Base-by-base conservation (phyloP, 768 basidiomycete genomes). In the Goffeauzyma gilvescens region DNA sequence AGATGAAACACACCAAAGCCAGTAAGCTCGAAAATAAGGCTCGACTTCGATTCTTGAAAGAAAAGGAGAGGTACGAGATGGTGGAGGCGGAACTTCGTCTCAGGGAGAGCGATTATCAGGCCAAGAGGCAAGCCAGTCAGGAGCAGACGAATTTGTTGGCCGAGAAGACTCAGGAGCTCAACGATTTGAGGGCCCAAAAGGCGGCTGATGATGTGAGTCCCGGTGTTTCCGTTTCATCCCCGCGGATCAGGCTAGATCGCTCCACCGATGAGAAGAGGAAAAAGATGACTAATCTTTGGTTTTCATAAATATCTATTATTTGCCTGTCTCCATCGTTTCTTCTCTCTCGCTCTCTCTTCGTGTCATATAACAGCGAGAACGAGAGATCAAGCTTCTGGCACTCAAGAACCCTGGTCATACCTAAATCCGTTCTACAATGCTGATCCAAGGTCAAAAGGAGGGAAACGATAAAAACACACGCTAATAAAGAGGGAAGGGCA, bases 121-220 rank as follows among this genome's bases (percentile, higher is more conserved):
- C 72, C 26, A 71, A 71, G 46, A 75, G 72, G 32, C 67, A 69
- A 20, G 73, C 71, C 6, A 75, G 76, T 2, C 67, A 58, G 40
- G 71, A 75, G 39, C 69, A 72, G 18, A 79, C 78, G 1, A 68
- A 72, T 38, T 71, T 70, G 51, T 65, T 83, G 41, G 70, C 75
- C 38, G 75, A 75, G 42, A 83, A 82, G 67, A 71, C 71, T n/a
- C 69, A 72, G 41, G 79, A 83, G 53, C 70, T 85, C 2, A 79
- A 83, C 50, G 69, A 70, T 48, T 58, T 83, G 39, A 66, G 79
- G 23, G 66, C 68, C 15, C 69, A 75, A 52, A 76, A 78, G 55
- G 72, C 72, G 26, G 75, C 74, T 6, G 81, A 83, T 50, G 81
- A 82, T 42, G 65, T 65, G 55, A 66, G 53, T 61, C 3, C 2